Evolutionary conservation across 257 asterid genomes (phyloP).

Genomic region (Plantago ovata): DNA sequence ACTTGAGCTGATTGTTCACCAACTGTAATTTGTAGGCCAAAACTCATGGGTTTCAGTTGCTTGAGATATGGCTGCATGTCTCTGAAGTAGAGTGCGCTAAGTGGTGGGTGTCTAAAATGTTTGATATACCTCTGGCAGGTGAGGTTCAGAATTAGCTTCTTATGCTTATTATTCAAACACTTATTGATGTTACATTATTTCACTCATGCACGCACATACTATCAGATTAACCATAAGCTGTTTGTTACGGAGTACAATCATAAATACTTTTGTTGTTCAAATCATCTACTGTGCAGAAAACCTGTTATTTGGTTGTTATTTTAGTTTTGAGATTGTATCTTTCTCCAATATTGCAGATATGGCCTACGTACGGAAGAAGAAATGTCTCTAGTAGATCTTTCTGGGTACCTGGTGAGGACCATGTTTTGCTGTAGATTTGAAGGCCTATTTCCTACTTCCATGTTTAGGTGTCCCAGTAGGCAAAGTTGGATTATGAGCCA

Average conservation of each 20-base stretch:
- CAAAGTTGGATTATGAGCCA: not conserved
- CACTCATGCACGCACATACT: too few relatives aligned
- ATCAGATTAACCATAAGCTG: not conserved
- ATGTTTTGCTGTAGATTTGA: constrained; percentile 7
- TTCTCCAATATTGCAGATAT: too few relatives aligned
- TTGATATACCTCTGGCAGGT: constrained; percentile 77
- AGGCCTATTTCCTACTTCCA: too few relatives aligned
- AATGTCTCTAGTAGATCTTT: constrained; percentile 91
- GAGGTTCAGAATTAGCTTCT: constrained; percentile 10
- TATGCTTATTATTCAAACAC: not conserved
- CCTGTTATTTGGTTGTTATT: too few relatives aligned
- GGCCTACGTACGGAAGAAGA: constrained; percentile 99
- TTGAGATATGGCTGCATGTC: constrained; percentile 81
- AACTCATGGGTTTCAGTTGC: constrained; percentile 92
- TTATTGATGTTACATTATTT: not conserved
- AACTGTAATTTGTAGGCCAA: constrained; percentile 54
- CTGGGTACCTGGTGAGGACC: constrained; percentile 80
- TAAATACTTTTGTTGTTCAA: not conserved
- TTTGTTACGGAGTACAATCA: not conserved
- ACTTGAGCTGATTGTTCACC: constrained; percentile 24
- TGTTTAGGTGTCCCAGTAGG: not conserved
- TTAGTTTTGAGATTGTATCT: too few relatives aligned
- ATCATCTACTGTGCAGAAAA: not conserved
- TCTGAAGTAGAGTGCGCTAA: constrained; percentile 55
- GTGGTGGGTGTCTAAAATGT: constrained; percentile 60